Base-by-base conservation (phyloP, 306 rosid species). In the Gleditsia sinensis region DNA sequence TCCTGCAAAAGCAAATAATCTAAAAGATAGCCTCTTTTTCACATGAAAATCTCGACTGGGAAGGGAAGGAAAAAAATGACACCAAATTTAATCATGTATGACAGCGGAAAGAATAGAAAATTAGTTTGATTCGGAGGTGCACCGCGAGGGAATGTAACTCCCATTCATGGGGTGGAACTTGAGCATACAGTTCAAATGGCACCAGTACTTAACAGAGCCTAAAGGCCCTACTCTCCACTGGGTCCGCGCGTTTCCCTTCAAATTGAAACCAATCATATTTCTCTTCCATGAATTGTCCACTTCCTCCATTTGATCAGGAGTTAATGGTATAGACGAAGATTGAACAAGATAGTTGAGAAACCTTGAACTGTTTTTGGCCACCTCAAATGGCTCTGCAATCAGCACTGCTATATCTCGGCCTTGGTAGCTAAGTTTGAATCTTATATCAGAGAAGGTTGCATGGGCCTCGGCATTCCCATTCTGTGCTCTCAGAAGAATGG, bases 381-480 rank as follows among this genome's bases (percentile, higher is more conserved):
- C 97, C 0, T 84, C 84, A 23, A 91, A 88, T 0, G 86, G 79
- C 0, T 7, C 36, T 0, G 95, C 90, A 5, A 77, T 78, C 13
- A 94, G 53, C 20, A 27, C 16, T 0, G 98, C 98, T 2, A 94
- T 72, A 1, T 1, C 25, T 3, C 83, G 45, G 1, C 86, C 91
- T 34, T 79, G 75, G 82, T 83, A 91, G 78, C 90, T 82, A 1
- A 91, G 75, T 0, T 48, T 53, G 72, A 91, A 87, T 9, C 55
- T 60, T 0, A 87, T 75, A 16, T 88, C 87, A 2, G 91, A 85
- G 67, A 90, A 94, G 0, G 87, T 83, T 0, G 98, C 88, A 23
- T 91, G 96, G 0, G 95, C 98, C 69, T 69, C 84, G 2, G 76
- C 67, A 64, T 94, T 94, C 3, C 89, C 96, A 28, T 94, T 94